Evolutionary conservation across 139 green algal species (phyloP).

Genomic region (Coelastrella sp.): DNA sequence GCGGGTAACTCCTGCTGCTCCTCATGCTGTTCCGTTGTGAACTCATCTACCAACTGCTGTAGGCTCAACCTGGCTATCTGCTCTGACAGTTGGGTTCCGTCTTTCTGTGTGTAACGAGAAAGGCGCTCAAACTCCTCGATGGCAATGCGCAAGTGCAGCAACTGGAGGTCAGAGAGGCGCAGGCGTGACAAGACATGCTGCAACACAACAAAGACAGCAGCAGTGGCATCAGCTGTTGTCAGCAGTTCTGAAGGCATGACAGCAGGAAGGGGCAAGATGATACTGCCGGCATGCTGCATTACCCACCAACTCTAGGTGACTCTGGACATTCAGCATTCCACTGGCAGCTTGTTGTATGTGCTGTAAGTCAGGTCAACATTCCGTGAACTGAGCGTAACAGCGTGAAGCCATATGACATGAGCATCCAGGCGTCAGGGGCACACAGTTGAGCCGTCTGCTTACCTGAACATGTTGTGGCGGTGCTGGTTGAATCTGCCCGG

Average conservation of each 20-base stretch:
- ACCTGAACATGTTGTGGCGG: not conserved
- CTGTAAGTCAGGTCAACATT: too few species aligned
- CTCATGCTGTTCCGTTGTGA: not conserved
- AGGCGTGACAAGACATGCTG: not conserved
- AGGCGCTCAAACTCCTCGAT: constrained; percentile 8
- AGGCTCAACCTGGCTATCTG: not conserved
- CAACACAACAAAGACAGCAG: not conserved
- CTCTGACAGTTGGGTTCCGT: not conserved
- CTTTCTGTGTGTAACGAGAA: not conserved
- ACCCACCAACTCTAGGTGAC: too few species aligned
- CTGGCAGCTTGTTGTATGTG: too few species aligned
- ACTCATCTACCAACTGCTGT: not conserved
- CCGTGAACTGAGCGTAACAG: too few species aligned
- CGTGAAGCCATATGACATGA: too few species aligned
- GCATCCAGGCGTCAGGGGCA: too few species aligned
- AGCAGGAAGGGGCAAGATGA: too few species aligned
- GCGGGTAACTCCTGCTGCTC: not conserved
- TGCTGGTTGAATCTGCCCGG: not conserved
- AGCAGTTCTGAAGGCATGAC: too few species aligned
- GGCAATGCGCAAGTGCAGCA: not conserved
- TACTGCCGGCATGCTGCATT: too few species aligned
- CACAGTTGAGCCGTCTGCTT: too few species aligned
- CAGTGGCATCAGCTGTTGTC: too few species aligned
- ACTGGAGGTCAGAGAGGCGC: not conserved
- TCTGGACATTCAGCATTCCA: too few species aligned